A percentile compares a stretch with the other conserved stretches of the same genome.
Conservation (phyloP, 257 asterid genomes). For the Solanum paucissectum region DNA sequence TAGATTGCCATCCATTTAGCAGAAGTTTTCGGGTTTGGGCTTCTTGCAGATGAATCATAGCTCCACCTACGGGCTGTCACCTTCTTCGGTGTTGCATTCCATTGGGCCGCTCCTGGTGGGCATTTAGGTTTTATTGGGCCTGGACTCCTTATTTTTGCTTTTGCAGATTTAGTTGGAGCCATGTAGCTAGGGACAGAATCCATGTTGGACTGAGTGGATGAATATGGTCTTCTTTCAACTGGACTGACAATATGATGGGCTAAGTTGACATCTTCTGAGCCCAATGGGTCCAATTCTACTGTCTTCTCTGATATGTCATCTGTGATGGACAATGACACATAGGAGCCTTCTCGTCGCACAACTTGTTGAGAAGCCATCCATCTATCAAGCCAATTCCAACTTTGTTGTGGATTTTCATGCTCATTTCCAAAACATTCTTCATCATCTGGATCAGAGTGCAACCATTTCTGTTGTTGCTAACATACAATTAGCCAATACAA, state of each 20-base stretch:
- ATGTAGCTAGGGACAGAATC: constrained; percentile 56
- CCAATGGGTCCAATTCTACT: constrained; percentile 49
- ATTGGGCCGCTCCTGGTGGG: constrained; percentile 24
- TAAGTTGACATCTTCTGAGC: constrained; percentile 19
- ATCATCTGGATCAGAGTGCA: constrained; percentile 8
- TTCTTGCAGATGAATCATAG: constrained; percentile 35
- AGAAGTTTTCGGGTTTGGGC: constrained; percentile 43
- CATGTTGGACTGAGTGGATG: constrained; percentile 4
- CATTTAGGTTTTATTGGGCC: constrained; percentile 27
- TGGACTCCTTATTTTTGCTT: constrained; percentile 52
- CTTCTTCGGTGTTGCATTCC: constrained; percentile 44
- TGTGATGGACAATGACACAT: constrained; percentile 12
- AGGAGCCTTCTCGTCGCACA: constrained; percentile 31
- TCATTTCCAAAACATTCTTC: constrained; percentile 11
- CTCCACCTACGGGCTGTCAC: constrained; percentile 22
- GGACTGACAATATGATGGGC: constrained; percentile 16
- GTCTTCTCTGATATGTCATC: constrained; percentile 52
- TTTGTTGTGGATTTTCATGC: constrained; percentile 37
- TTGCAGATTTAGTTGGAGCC: constrained; percentile 83
- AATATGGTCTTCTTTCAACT: constrained; percentile 31
- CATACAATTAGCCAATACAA: background rate
- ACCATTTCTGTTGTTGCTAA: constrained; percentile 6
- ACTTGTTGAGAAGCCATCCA: constrained; percentile 72
- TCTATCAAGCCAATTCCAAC: constrained; percentile 84
- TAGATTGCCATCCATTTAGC: constrained; percentile 28